Conservation (phyloP, 2,329 filamentous ascomycete species). For the Lojkania enalia region DNA sequence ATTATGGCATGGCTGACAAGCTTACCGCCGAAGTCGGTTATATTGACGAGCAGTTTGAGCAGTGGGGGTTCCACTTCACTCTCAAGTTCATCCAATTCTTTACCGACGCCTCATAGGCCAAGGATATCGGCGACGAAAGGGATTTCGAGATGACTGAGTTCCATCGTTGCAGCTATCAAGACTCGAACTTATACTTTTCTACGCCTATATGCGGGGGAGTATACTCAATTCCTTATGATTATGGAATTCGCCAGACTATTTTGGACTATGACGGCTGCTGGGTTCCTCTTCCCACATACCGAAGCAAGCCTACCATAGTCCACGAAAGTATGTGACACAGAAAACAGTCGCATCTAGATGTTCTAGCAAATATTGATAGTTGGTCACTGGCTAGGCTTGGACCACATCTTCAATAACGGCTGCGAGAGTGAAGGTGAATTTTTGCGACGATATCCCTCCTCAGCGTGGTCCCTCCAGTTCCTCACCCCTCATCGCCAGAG, state of each 20-base stretch:
- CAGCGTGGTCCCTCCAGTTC: constrained; percentile 23
- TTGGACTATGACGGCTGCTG: constrained; percentile 24
- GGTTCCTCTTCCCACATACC: constrained; percentile 11
- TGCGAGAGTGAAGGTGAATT: constrained; percentile 28
- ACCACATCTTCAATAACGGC: constrained; percentile 35
- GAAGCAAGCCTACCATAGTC: constrained; percentile 13
- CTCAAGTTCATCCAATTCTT: constrained; percentile 13
- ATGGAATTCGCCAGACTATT: too few species aligned
- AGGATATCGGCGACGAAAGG: constrained; percentile 16
- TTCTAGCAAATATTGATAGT: constrained; percentile 9
- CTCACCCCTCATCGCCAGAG: constrained; percentile 10
- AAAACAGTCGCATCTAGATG: too few species aligned
- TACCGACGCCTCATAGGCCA: constrained; percentile 20
- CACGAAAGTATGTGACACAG: constrained; percentile 15
- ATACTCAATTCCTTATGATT: constrained; percentile 18
- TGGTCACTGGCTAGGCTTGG: constrained; percentile 38
- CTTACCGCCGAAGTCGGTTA: constrained; percentile 17
- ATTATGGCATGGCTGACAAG: constrained; percentile 7
- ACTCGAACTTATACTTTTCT: constrained; percentile 62
- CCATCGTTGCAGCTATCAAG: constrained; percentile 54
- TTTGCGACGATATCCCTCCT: constrained; percentile 34
- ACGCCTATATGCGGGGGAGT: constrained; percentile 50
- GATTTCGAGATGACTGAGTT: constrained; percentile 53
- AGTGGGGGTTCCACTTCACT: constrained; percentile 20
- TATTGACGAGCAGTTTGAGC: constrained; percentile 15